phyloP scores from a whole-genome alignment of 768 basidiomycete species.

The Cyclocybe aegerita region DNA sequence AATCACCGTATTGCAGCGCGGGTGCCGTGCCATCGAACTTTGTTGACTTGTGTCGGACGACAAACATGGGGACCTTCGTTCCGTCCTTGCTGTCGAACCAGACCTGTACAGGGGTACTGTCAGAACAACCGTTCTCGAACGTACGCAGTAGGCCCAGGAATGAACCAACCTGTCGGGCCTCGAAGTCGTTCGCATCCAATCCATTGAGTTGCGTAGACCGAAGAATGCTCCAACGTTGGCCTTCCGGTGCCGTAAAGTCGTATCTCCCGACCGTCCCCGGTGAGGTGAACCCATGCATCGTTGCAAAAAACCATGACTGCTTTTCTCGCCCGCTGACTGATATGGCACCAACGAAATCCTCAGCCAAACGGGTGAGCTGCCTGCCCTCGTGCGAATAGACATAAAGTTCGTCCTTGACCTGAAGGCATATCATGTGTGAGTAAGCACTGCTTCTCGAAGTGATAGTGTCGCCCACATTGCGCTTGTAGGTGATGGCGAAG shows the following conservation, averaged over 20 bases:
- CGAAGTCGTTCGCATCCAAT: slow-evolving; percentile 66
- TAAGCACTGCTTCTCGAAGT: not conserved
- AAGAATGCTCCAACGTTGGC: slow-evolving; percentile 54
- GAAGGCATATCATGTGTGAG: not conserved
- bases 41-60: slow-evolving; percentile 73
- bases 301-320: slow-evolving; percentile 62
- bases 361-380: slow-evolving; percentile 53
- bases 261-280: slow-evolving; percentile 68
- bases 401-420: slow-evolving; percentile 83
- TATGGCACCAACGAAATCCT: slow-evolving; percentile 68
- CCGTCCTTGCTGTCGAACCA: slow-evolving; percentile 83
- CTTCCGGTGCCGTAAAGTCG: slow-evolving; percentile 56
- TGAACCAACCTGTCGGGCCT: slow-evolving; percentile 54
- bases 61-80: slow-evolving; percentile 82
- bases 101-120: slow-evolving; percentile 36
- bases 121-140: not conserved
- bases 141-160: not conserved
- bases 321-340: slow-evolving; percentile 49
- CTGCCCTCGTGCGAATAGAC: slow-evolving; percentile 59
- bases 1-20: slow-evolving; percentile 70
- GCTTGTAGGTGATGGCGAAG: slow-evolving; percentile 65
- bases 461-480: slow-evolving; percentile 50
- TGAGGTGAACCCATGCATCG: slow-evolving; percentile 66
- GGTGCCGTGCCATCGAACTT: slow-evolving; percentile 73
- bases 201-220: slow-evolving; percentile 58